Evolutionary conservation across 371 early-diverging fungal genomes (phyloP).

Genomic region (Rhizopus delemar): DNA sequence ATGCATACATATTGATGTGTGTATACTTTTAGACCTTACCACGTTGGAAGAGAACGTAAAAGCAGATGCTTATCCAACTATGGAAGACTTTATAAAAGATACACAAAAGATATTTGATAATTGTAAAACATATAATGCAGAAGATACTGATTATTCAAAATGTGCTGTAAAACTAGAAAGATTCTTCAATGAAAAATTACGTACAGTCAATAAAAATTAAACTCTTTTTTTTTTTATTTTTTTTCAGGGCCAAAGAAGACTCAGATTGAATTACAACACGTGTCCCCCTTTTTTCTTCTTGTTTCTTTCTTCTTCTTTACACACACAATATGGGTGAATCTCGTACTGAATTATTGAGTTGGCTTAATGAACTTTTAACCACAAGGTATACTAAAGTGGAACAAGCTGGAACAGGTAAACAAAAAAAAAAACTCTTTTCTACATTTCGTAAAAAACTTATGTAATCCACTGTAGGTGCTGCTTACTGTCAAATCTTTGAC

Average conservation of each 20-base stretch:
- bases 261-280: constrained; percentile 1
- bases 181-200: constrained; percentile 47
- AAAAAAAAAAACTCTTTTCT: not conserved
- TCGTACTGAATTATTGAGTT: constrained; percentile 83
- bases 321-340: constrained; percentile 67
- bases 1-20: not conserved
- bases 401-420: constrained; percentile 86
- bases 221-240: constrained; percentile 10
- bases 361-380: constrained; percentile 90
- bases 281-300: constrained; percentile 9
- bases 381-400: constrained; percentile 89
- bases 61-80: constrained; percentile 42
- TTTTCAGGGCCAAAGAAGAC: not conserved
- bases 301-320: constrained; percentile 2
- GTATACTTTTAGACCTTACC: constrained; percentile 48
- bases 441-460: too few species aligned
- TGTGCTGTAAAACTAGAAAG: constrained; percentile 59
- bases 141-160: constrained; percentile 65
- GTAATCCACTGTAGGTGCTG: constrained; percentile 63
- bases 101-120: constrained; percentile 43
- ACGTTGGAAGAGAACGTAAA: constrained; percentile 63
- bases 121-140: constrained; percentile 68
- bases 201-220: constrained; percentile 10
- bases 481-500: constrained; percentile 90
- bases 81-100: constrained; percentile 45